phyloP scores from a whole-genome alignment of 1,284 basidiomycete species.

The Naganishia sp. region DNA sequence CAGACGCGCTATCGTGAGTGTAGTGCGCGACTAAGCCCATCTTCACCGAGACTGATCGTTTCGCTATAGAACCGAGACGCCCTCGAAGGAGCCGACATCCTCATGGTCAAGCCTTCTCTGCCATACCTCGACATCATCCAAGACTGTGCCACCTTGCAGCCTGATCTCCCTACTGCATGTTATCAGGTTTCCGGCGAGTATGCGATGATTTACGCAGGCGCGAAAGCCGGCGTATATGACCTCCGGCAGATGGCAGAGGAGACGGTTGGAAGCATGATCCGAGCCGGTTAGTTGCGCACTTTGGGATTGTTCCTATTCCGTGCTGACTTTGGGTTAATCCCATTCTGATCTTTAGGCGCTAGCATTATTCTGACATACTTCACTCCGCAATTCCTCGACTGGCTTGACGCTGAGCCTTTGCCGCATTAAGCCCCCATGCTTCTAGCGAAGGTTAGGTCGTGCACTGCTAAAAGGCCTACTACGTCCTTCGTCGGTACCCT shows the following conservation, averaged over 20 bases:
- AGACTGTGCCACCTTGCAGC: constrained; percentile 78
- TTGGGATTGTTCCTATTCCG: constrained; percentile 2
- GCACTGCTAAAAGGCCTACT: no score
- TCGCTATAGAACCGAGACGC: constrained; percentile 74
- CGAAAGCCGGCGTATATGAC: constrained; percentile 88
- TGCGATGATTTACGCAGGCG: constrained; percentile 94
- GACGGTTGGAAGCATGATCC: constrained; percentile 80
- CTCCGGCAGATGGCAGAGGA: constrained; percentile 92
- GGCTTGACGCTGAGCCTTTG: constrained; percentile 63
- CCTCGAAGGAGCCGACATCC: constrained; percentile 93
- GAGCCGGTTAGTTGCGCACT: constrained; percentile 67
- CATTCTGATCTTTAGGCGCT: constrained; percentile 61
- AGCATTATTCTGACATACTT: constrained; percentile 92
- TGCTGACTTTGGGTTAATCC: not conserved
- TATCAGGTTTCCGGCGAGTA: constrained; percentile 98
- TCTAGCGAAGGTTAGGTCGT: not conserved
- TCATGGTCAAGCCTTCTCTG: constrained; percentile 97
- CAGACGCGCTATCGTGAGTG: constrained; percentile 81
- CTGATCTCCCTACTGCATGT: constrained; percentile 85
- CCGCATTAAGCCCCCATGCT: constrained; percentile 20
- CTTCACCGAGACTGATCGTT: not conserved
- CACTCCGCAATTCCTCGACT: constrained; percentile 91
- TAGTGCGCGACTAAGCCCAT: not conserved
- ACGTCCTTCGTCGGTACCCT: no score
- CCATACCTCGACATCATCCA: constrained; percentile 96